Conservation (phyloP, 2,329 filamentous ascomycete species). For the Thielaviopsis populi region DNA sequence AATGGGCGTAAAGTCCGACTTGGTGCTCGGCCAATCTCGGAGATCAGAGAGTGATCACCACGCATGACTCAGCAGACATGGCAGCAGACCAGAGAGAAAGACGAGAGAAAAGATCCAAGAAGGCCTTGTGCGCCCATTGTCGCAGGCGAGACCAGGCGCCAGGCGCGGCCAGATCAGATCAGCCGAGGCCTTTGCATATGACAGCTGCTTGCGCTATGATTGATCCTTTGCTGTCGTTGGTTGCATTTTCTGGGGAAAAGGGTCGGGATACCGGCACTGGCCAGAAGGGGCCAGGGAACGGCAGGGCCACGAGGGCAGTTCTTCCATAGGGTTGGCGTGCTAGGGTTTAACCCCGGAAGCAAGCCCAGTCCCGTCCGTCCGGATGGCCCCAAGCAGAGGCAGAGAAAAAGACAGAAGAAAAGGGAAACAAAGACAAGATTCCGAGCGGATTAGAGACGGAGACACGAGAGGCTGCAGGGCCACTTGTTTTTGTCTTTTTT, state of each 20-base stretch:
- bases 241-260: conserved; percentile 13
- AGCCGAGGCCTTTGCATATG: conserved; percentile 12
- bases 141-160: too few species aligned
- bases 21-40: not conserved
- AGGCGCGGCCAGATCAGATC: not conserved
- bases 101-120: too few species aligned
- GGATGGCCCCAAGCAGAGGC: not conserved
- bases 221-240: not conserved
- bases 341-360: not conserved
- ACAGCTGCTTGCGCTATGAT: conserved; percentile 4
- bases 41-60: not conserved
- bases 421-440: not conserved
- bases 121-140: not conserved
- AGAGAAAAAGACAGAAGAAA: not conserved
- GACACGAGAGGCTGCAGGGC: not conserved
- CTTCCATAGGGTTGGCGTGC: not conserved
- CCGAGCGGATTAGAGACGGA: not conserved
- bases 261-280: conserved; percentile 13
- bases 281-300: not conserved
- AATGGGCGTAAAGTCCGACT: not conserved
- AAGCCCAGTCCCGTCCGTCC: not conserved
- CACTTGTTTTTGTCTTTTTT: not conserved
- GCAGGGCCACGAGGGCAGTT: not conserved
- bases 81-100: not conserved
- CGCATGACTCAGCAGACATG: not conserved